Base-by-base conservation (phyloP, 805 yeast species). In the Suhomyces vadensis region DNA sequence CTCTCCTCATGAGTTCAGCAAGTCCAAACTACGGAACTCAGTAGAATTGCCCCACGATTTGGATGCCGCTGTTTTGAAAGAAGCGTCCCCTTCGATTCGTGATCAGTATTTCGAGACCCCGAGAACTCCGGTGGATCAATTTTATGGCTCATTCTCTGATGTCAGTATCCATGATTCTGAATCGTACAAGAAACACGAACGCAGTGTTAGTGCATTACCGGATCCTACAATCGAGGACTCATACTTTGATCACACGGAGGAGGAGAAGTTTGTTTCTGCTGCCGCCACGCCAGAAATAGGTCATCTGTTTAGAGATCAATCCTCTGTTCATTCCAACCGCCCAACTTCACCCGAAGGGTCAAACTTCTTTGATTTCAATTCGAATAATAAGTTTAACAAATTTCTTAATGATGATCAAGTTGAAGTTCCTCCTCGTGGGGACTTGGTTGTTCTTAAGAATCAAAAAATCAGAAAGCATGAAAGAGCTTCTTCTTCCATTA, bases 401-500 rank as follows among this genome's bases (percentile, higher is more conserved):
- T 50, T 57, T 14, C 25, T 58, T 26, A 49, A 52, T 38, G 63
- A 58, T 36, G 43, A 43, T 6, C 61, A 57, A 44, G 33, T 19
- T 2, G 57, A 49, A 17, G 60, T 57, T 2, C 63, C 63, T 6
- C 63, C 62, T 1, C 49, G 63, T 22, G 62, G 61, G 1, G 63
- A 57, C 31, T 37, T 57, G 25, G 44, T 39, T 7, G 46, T 54
- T 13, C 39, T 51, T 21, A 31, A 27, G 13, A 46, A 43, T 14
- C 43, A 44, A 24, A 52, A 47, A 35, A 46, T 53, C 21, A 42
- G 53, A 27, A 54, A 51, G 25, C 57, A 54, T 27, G 51, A 55
- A 17, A 37, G 59, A 17, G 41, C 48, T 3, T 44, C 50, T 4
- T 53, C 56, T 3, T 55, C 58, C 2, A 47, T 52, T 17, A 52